A percentile compares a stretch with the other conserved stretches of the same genome.
Evolutionary conservation across 2,329 filamentous ascomycete species (phyloP).

Genomic region (Fusarium succisae): DNA sequence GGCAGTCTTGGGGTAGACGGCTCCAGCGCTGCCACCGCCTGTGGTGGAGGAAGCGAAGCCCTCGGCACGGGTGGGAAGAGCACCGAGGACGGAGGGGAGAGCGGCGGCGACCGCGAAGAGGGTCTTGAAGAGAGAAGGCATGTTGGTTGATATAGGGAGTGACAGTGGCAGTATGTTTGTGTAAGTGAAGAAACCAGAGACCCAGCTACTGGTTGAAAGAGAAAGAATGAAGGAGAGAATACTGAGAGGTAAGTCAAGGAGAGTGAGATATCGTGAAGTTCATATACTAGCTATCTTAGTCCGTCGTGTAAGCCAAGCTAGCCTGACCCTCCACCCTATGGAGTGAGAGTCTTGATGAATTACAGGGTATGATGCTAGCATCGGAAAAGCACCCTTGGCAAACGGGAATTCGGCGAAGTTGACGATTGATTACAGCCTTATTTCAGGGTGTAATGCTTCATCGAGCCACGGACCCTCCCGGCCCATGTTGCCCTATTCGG

Average conservation of each 20-base stretch:
- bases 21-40: constrained; percentile 64
- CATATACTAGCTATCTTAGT: constrained; percentile 1
- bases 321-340: background rate
- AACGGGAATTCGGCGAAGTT: constrained; percentile 29
- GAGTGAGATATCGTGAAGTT: constrained; percentile 9
- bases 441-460: background rate
- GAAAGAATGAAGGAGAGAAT: constrained; percentile 8
- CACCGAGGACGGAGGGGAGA: constrained; percentile 33
- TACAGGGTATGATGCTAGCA: background rate
- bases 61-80: constrained; percentile 50
- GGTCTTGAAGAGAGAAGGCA: constrained; percentile 35
- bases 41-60: constrained; percentile 63
- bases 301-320: constrained; percentile 3
- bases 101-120: constrained; percentile 31
- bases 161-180: background rate
- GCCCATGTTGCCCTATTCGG: constrained; percentile 29
- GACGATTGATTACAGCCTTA: constrained; percentile 20
- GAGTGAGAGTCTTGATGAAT: background rate
- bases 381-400: constrained; percentile 18
- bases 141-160: background rate
- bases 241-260: background rate
- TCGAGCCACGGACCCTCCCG: constrained; percentile 20
- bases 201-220: constrained; percentile 13
- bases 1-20: constrained; percentile 63
- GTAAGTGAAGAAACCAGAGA: constrained; percentile 27